These are phyloP conservation scores for Penicillium sp. DNA, from an alignment of 2,329 filamentous ascomycete genomes.

Conservation along the genomic window DNA sequence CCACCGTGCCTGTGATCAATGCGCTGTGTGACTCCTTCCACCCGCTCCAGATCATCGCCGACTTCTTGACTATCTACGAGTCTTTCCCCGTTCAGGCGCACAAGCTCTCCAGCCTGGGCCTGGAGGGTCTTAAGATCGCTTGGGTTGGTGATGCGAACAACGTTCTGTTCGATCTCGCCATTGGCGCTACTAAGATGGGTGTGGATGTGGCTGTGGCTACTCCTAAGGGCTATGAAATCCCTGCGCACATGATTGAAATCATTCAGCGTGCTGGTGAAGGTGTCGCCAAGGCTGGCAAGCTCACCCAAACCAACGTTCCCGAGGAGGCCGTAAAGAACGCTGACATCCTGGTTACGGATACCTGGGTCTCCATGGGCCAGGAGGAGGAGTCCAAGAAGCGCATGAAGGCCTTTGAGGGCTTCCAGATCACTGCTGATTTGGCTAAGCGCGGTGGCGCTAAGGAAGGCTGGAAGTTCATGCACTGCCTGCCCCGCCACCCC, in stretches of 20 bases:
- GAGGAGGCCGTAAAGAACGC: conserved; percentile 83
- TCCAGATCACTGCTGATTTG: conserved; percentile 85
- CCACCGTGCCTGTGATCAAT: conserved; percentile 79
- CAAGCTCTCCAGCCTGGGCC: conserved; percentile 56
- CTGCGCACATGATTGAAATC: conserved; percentile 68
- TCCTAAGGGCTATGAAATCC: conserved; percentile 80
- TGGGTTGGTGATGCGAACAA: conserved; percentile 99
- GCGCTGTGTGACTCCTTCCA: conserved; percentile 88
- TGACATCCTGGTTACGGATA: conserved; percentile 91
- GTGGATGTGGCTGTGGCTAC: conserved; percentile 85
- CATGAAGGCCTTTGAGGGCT: conserved; percentile 79
- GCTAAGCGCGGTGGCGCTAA: conserved; percentile 84
- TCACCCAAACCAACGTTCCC: conserved; percentile 74
- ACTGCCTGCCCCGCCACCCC: conserved; percentile 86
- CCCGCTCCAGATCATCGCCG: conserved; percentile 89
- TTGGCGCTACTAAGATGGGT: conserved; percentile 82
- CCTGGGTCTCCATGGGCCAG: conserved; percentile 98
- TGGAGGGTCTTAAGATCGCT: conserved; percentile 83
- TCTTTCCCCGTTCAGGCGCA: conserved; percentile 57
- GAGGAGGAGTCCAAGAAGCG: conserved; percentile 78
- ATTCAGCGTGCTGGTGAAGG: conserved; percentile 65
- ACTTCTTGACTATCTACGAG: conserved; percentile 88
- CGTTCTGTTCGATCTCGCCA: conserved; percentile 89
- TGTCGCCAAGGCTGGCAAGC: conserved; percentile 60
- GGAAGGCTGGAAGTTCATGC: conserved; percentile 94